Evolutionary conservation across 805 yeast species (phyloP).

Genomic region (Saccharomycopsis fodiens): DNA sequence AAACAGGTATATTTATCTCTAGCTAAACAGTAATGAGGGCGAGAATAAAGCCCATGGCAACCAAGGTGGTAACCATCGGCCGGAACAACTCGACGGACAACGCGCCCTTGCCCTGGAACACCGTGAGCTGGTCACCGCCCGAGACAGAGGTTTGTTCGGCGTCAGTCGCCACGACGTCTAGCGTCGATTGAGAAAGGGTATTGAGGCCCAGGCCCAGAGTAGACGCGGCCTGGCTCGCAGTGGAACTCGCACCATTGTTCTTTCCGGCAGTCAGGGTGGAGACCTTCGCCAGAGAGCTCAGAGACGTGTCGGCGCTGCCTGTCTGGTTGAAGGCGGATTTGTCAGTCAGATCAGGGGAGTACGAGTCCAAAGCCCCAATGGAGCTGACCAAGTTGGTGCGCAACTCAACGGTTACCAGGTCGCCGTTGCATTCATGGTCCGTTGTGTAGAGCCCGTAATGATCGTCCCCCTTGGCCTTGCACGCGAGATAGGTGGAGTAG

Average conservation of each 20-base stretch:
- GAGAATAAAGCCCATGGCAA: background rate
- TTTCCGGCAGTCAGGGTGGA: too few species aligned
- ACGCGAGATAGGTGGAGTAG: conserved; percentile 2
- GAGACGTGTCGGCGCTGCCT: too few species aligned
- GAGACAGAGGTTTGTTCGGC: too few species aligned
- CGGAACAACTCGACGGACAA: background rate
- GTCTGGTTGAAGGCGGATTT: conserved; percentile 5
- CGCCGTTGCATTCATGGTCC: conserved; percentile 3
- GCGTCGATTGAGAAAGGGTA: too few species aligned
- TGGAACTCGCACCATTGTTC: too few species aligned
- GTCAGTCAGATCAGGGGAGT: conserved; percentile 7
- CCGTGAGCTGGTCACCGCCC: too few species aligned
- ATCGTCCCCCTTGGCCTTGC: conserved; percentile 4
- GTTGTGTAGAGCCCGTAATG: conserved; percentile 3
- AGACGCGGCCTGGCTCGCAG: too few species aligned
- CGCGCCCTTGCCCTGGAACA: background rate
- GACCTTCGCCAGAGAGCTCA: too few species aligned
- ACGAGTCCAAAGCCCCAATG: conserved; percentile 1
- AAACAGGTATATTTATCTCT: too few species aligned
- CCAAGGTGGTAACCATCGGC: background rate
- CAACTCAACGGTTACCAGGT: background rate
- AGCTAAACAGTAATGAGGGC: background rate
- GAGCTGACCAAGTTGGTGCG: conserved; percentile 8
- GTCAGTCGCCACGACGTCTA: too few species aligned
- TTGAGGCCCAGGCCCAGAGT: too few species aligned